Base-by-base conservation (phyloP, 2,329 filamentous ascomycete species). In the Epicoccum nigrum region DNA sequence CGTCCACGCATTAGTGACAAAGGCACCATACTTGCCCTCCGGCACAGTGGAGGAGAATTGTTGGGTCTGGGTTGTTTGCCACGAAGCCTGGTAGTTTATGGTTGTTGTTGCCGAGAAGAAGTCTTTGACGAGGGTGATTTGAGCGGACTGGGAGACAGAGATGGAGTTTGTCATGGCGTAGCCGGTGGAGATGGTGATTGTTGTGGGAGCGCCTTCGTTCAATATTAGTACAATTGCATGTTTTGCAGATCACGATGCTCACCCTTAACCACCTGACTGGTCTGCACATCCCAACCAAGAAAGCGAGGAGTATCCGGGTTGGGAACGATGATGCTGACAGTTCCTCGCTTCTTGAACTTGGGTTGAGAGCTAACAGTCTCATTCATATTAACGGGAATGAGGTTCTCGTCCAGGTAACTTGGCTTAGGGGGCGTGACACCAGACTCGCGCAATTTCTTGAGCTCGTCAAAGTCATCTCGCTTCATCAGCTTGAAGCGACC, bases 241-340 rank as follows among this genome's bases (percentile, higher is more conserved):
- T 19, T 4, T 3, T n/a, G 13, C 9, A 13, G 2, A 16, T 4
- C 4, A 17, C n/a, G 3, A 11, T 13, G 21, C 44, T 16, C 34
- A 47, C 49, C 69, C 39, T 64, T 63, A 12, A 72, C 57, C 8
- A 76, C 67, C 16, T 65, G 62, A 12, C 74, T 76, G 59, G 75
- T 73, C 38, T 59, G 60, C 1, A 73, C 60, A 47, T 77, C 74
- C 74, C 74, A 76, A 58, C 73, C 73, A 17, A 72, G 59, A 58
- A 76, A 77, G 27, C 58, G 60, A 3, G 40, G 32, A 16, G 54
- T 43, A 20, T n/a, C n/a, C n/a, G 59, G 49, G 31, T 61, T 56
- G 38, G 61, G 62, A 7, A 67, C 42, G 20, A 68, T 58, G 51
- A 70, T 31, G 34, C 46, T 25, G 6, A 7, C 58, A 21, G 39